A percentile compares a stretch with the other conserved stretches of the same genome.
Conservation (phyloP, 1,284 basidiomycete species). For the Leccinum pallidistipes region DNA sequence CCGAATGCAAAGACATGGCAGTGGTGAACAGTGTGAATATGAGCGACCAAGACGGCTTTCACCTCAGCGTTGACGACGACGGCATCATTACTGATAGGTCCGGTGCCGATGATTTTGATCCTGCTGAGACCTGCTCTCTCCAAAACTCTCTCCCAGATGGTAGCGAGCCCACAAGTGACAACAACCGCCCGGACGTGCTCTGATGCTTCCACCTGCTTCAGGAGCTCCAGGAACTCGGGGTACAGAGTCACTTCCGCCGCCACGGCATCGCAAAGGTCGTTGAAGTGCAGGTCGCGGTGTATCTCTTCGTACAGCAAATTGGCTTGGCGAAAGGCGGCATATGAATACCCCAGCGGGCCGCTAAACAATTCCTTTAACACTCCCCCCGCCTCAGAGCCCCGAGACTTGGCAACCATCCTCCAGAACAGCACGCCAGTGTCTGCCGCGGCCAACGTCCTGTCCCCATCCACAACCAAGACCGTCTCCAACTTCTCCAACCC, state of each 20-base stretch:
- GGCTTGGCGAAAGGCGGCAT: slow-evolving; percentile 9
- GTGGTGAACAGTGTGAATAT: slow-evolving; percentile 10
- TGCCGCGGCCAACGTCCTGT: slow-evolving; percentile 11
- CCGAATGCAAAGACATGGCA: slow-evolving; percentile 8
- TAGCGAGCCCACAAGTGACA: slow-evolving; percentile 9
- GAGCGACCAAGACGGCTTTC: slow-evolving; percentile 11
- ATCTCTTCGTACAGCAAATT: slow-evolving; percentile 7
- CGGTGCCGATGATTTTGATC: slow-evolving; percentile 6
- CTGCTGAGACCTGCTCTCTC: slow-evolving; percentile 11
- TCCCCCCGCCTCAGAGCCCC: slow-evolving; percentile 6
- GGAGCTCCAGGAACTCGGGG: slow-evolving; percentile 13
- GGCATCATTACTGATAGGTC: slow-evolving; percentile 9
- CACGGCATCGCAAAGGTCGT: slow-evolving; percentile 11
- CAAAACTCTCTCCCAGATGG: slow-evolving; percentile 11
- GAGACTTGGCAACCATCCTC: slow-evolving; percentile 9
- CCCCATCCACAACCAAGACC: slow-evolving; percentile 10
- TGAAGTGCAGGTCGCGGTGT: slow-evolving; percentile 9
- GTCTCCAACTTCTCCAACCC: slow-evolving; percentile 12
- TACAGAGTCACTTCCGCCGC: slow-evolving; percentile 10
- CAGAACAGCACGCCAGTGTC: slow-evolving; percentile 12
- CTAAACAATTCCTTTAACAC: slow-evolving; percentile 12
- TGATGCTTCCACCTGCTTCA: slow-evolving; percentile 16
- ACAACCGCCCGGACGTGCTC: slow-evolving; percentile 13
- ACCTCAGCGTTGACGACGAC: slow-evolving; percentile 11
- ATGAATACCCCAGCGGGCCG: slow-evolving; percentile 9